phyloP scores from a whole-genome alignment of 2,329 filamentous ascomycete species.

The Fragosphaeria purpurea region DNA sequence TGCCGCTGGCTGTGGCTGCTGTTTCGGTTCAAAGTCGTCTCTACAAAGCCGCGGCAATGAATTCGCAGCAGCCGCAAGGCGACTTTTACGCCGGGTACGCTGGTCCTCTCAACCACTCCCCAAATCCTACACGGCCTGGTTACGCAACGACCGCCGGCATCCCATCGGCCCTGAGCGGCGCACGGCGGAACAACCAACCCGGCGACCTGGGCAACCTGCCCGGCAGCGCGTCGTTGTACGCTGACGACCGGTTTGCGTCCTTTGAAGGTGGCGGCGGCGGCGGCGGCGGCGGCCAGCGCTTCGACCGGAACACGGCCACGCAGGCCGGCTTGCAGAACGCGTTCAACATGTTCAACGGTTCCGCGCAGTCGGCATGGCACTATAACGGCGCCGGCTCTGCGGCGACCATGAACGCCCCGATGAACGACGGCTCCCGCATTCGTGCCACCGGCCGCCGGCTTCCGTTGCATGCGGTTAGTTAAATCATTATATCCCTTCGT shows the following conservation, averaged over 20 bases:
- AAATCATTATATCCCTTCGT: conserved; percentile 14
- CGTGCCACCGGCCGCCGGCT: conserved; percentile 42
- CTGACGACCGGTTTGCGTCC: conserved; percentile 54
- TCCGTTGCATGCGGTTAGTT: conserved; percentile 59
- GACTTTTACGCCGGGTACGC: conserved; percentile 63
- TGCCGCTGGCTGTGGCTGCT: no score
- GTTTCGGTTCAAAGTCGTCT: no score
- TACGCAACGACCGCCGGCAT: conserved; percentile 46
- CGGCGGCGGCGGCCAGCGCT: conserved; percentile 42
- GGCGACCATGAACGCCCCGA: conserved; percentile 53
- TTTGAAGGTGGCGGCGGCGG: conserved; percentile 31
- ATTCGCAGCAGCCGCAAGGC: conserved; percentile 45
- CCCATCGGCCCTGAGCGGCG: conserved; percentile 27
- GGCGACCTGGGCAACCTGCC: conserved; percentile 65
- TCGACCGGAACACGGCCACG: conserved; percentile 29
- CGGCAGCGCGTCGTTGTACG: conserved; percentile 55
- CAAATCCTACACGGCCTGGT: conserved; percentile 57
- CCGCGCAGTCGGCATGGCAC: conserved; percentile 65
- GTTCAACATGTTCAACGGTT: conserved; percentile 40
- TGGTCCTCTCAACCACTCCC: conserved; percentile 54
- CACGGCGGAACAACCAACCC: conserved; percentile 65
- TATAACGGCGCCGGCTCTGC: conserved; percentile 47
- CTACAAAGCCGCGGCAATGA: conserved; percentile 25
- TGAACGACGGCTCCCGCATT: conserved; percentile 53
- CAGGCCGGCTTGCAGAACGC: conserved; percentile 28